Evolutionary conservation across 2,329 filamentous ascomycete species (phyloP).

Genomic region (Plectosphaerella plurivora): DNA sequence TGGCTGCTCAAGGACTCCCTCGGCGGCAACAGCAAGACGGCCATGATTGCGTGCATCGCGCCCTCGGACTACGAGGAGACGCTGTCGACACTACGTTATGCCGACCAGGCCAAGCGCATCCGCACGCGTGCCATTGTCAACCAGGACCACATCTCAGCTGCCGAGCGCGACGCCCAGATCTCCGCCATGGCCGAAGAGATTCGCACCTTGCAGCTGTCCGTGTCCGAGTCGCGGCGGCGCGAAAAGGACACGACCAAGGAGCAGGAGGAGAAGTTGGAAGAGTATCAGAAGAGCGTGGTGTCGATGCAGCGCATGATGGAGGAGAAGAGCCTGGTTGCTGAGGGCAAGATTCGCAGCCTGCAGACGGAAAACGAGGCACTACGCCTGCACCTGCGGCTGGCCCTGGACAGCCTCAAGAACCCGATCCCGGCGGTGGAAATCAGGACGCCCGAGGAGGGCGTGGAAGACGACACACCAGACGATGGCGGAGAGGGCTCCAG

Average conservation of each 20-base stretch:
- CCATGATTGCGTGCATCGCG: slow-evolving; percentile 97
- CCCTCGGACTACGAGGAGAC: slow-evolving; percentile 97
- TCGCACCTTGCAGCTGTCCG: slow-evolving; percentile 72
- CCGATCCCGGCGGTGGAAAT: slow-evolving; percentile 67
- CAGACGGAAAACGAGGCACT: slow-evolving; percentile 89
- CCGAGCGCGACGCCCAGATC: slow-evolving; percentile 92
- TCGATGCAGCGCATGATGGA: slow-evolving; percentile 96
- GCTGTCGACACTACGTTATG: slow-evolving; percentile 90
- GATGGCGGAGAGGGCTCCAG: slow-evolving; percentile 27
- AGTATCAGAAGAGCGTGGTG: slow-evolving; percentile 87
- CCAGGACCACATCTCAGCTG: slow-evolving; percentile 87
- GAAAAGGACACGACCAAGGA: slow-evolving; percentile 70
- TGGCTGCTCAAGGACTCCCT: slow-evolving; percentile 94
- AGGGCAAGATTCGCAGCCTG: slow-evolving; percentile 88
- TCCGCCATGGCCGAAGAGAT: slow-evolving; percentile 94
- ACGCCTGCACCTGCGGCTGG: slow-evolving; percentile 81
- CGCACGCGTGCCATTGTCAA: slow-evolving; percentile 92
- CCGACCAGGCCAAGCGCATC: slow-evolving; percentile 96
- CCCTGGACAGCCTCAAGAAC: slow-evolving; percentile 81
- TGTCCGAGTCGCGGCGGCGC: slow-evolving; percentile 58
- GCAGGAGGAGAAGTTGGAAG: slow-evolving; percentile 81
- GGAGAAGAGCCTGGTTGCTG: slow-evolving; percentile 82
- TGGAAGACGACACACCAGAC: slow-evolving; percentile 18
- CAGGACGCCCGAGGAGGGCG: slow-evolving; percentile 22
- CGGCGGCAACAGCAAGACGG: slow-evolving; percentile 95